Conservation (phyloP, 2,329 filamentous ascomycete species). For the Magnaporthales sp. region DNA sequence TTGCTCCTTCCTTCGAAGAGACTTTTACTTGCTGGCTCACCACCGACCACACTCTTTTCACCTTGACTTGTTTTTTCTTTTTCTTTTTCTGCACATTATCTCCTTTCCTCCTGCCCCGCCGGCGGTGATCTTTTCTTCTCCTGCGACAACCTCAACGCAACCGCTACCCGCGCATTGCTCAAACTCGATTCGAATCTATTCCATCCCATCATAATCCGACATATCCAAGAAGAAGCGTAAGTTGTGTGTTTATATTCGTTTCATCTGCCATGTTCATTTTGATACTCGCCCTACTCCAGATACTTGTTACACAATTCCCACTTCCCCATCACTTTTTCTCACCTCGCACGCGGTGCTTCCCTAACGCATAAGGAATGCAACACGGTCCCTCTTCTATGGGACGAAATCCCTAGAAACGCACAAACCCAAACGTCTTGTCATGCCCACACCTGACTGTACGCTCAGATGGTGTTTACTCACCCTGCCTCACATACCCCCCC, state of each 20-base stretch:
- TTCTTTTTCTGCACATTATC: background rate
- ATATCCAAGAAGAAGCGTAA: background rate
- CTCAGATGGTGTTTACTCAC: background rate
- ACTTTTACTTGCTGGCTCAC: background rate
- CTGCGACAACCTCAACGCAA: background rate
- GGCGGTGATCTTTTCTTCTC: background rate
- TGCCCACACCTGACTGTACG: background rate
- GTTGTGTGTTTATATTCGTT: background rate
- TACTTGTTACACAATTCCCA: background rate
- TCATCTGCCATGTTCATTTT: background rate
- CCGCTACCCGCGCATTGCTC: background rate
- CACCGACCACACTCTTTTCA: background rate
- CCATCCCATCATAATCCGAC: background rate
- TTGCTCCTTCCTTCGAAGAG: background rate
- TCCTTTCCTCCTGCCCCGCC: background rate
- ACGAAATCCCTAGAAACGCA: background rate
- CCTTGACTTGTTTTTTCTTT: background rate
- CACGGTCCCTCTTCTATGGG: background rate
- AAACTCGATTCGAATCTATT: background rate
- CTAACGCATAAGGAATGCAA: background rate
- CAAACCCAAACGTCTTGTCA: background rate
- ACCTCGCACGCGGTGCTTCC: background rate
- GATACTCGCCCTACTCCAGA: background rate
- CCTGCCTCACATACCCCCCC: background rate
- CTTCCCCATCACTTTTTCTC: background rate